Evolutionary conservation across 2,329 filamentous ascomycete species (phyloP).

Genomic region (Xylariaceae sp.): DNA sequence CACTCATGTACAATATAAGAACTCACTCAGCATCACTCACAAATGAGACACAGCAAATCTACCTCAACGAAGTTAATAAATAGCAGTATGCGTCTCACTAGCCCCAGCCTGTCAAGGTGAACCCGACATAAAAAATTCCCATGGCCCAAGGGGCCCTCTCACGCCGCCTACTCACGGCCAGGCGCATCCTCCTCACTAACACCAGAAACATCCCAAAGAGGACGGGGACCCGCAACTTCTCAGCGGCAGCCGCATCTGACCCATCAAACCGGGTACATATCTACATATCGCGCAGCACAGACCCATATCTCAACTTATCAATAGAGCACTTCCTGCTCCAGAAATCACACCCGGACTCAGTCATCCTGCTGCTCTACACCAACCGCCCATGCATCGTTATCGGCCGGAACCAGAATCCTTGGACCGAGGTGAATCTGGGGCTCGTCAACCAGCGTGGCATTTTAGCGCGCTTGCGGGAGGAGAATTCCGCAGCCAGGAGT

Average conservation of each 20-base stretch:
- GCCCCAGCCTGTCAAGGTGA: background rate
- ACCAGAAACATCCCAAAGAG: conserved; percentile 1
- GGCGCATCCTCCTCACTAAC: background rate
- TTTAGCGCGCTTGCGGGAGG: conserved; percentile 5
- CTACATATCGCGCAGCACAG: conserved; percentile 63
- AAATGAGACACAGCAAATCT: background rate
- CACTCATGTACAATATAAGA: conserved; percentile 7
- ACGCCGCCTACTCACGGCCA: conserved; percentile 12
- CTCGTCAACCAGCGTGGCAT: conserved; percentile 42
- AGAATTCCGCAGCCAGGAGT: background rate
- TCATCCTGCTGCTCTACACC: conserved; percentile 79
- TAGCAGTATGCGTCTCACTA: background rate
- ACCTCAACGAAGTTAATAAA: background rate
- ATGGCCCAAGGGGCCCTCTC: conserved; percentile 17
- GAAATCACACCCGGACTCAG: conserved; percentile 66
- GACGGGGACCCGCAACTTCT: conserved; percentile 24
- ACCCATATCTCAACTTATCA: conserved; percentile 88
- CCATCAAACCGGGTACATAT: conserved; percentile 56
- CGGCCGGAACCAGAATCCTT: conserved; percentile 96
- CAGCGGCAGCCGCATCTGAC: conserved; percentile 37
- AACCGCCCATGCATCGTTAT: conserved; percentile 87
- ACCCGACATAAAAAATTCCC: conserved; percentile 1
- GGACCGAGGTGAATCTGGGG: conserved; percentile 79
- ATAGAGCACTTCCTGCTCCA: conserved; percentile 88
- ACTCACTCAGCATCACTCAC: background rate